Evolutionary conservation across 345 rosid genomes (phyloP).

Genomic region (Xanthoceras sorbifolium): DNA sequence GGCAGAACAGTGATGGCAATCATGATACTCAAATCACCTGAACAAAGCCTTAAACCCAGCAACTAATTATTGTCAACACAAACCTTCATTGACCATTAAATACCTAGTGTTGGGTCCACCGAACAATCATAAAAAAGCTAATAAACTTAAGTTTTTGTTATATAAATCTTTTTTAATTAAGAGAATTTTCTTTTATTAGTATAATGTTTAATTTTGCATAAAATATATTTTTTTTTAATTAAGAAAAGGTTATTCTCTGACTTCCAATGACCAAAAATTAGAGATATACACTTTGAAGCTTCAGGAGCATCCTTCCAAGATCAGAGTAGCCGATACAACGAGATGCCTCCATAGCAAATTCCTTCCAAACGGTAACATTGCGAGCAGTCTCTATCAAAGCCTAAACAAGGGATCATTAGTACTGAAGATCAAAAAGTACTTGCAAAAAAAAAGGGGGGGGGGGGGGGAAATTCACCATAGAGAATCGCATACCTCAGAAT

Average conservation of each 20-base stretch:
- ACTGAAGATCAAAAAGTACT: slow-evolving; percentile 21
- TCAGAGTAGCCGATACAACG: slow-evolving; percentile 74
- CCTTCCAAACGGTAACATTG: slow-evolving; percentile 83
- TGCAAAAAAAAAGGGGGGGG: not conserved
- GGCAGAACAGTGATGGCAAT: not conserved
- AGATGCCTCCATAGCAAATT: slow-evolving; percentile 88
- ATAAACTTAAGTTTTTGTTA: not conserved
- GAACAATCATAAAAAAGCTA: not conserved
- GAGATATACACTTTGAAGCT: slow-evolving; percentile 73
- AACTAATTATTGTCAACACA: not conserved
- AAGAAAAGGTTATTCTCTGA: not conserved
- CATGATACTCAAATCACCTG: not conserved
- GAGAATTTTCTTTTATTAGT: not conserved
- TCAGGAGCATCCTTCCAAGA: slow-evolving; percentile 89
- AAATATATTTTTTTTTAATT: not conserved
- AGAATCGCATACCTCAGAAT: slow-evolving; percentile 55
- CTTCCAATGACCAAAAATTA: not conserved
- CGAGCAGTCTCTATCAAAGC: slow-evolving; percentile 75
- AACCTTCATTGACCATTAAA: not conserved
- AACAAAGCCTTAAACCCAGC: not conserved
- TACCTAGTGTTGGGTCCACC: not conserved
- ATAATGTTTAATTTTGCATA: no score
- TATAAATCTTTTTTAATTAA: not conserved
- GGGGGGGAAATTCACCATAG: not conserved
- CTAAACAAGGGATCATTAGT: slow-evolving; percentile 42